Evolutionary conservation across 1,284 basidiomycete species (phyloP).

Genomic region (Sanguinoderma infundibulare): DNA sequence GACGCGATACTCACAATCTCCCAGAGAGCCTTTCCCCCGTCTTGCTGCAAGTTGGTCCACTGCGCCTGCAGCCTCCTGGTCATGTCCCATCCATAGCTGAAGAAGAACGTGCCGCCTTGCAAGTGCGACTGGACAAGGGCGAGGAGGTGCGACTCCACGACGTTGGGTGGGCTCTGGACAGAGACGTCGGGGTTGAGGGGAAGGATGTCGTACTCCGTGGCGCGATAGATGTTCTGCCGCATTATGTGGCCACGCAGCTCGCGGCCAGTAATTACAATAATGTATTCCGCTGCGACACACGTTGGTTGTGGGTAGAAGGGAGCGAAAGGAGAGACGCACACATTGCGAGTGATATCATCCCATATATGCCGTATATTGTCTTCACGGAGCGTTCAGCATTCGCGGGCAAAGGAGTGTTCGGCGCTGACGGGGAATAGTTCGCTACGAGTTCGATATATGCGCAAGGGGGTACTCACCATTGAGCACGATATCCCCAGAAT

Average conservation of each 20-base stretch:
- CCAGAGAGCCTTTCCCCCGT: slow-evolving; percentile 67
- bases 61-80: slow-evolving; percentile 91
- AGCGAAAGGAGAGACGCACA: slow-evolving; percentile 55
- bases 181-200: slow-evolving; percentile 79
- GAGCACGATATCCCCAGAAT: slow-evolving; percentile 73
- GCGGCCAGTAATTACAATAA: slow-evolving; percentile 88
- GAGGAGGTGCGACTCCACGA: slow-evolving; percentile 88
- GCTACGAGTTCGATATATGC: slow-evolving; percentile 5
- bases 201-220: slow-evolving; percentile 91
- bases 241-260: slow-evolving; percentile 82
- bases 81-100: slow-evolving; percentile 92
- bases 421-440: slow-evolving; percentile 45
- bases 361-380: slow-evolving; percentile 84
- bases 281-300: slow-evolving; percentile 78
- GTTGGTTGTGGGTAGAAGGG: neutral
- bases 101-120: slow-evolving; percentile 81
- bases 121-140: slow-evolving; percentile 89
- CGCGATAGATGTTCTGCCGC: slow-evolving; percentile 86
- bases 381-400: slow-evolving; percentile 62
- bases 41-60: slow-evolving; percentile 56
- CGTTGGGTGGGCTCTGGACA: slow-evolving; percentile 71
- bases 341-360: slow-evolving; percentile 84
- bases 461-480: slow-evolving; percentile 52
- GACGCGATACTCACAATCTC: slow-evolving; percentile 55
- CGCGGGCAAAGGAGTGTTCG: slow-evolving; percentile 55